Percentiles rank a stretch among this genome's conserved stretches.
Conservation (phyloP, 306 rosid species). For the Dalbergia oliveri region DNA sequence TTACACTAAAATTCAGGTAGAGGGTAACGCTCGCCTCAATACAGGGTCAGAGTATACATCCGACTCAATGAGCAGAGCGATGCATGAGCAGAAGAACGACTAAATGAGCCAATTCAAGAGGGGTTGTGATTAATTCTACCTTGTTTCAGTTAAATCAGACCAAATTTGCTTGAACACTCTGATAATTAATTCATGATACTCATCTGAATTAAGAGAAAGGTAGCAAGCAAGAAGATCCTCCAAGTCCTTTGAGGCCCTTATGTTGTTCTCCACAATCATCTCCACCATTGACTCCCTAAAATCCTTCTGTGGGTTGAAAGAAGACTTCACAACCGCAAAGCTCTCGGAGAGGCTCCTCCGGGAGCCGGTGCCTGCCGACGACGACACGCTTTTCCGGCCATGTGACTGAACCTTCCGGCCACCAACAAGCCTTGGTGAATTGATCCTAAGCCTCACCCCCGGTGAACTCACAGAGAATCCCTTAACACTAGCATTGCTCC, state of each 20-base stretch:
- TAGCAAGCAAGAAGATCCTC: constrained; percentile 93
- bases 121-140: constrained; percentile 11
- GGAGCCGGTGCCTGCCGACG: constrained; percentile 33
- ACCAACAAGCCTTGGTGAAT: constrained; percentile 63
- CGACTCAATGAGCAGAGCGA: no score
- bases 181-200: constrained; percentile 75
- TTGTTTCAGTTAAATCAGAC: constrained; percentile 70
- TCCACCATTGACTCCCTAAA: constrained; percentile 90
- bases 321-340: constrained; percentile 72
- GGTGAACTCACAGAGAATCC: constrained; percentile 53
- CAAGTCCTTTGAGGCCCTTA: constrained; percentile 74
- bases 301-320: constrained; percentile 71
- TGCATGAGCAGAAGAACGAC: no score
- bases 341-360: constrained; percentile 64
- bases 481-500: constrained; percentile 21
- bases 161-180: constrained; percentile 89
- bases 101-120: no score
- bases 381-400: constrained; percentile 56
- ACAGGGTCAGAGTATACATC: no score
- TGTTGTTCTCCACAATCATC: constrained; percentile 85
- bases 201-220: constrained; percentile 77
- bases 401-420: constrained; percentile 36
- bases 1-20: no score
- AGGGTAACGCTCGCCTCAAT: no score
- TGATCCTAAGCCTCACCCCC: constrained; percentile 55